These are phyloP conservation scores for Aspergillus nanangensis DNA, from an alignment of 495 filamentous ascomycete species.

Conservation along the genomic window DNA sequence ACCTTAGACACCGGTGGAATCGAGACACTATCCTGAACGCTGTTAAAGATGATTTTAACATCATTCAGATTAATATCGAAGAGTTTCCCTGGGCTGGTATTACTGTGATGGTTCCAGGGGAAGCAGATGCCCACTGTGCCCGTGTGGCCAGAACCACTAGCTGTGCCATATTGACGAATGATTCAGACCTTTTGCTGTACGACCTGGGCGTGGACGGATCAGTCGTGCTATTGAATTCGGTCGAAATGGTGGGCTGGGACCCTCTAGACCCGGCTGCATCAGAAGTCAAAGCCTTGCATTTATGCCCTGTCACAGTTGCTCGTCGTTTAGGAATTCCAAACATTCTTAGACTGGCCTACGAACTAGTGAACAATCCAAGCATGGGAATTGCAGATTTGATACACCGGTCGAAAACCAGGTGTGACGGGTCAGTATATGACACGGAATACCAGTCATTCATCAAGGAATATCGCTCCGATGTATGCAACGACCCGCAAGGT, in stretches of 20 bases:
- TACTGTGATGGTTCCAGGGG: constrained; percentile 58
- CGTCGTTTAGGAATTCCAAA: constrained; percentile 30
- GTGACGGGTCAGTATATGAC: constrained; percentile 4
- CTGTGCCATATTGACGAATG: constrained; percentile 57
- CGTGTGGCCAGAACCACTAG: constrained; percentile 44
- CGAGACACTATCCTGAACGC: constrained; percentile 16
- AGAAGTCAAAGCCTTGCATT: constrained; percentile 31
- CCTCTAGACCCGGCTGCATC: constrained; percentile 10
- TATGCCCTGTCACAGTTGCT: constrained; percentile 32
- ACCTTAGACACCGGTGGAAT: constrained; percentile 40
- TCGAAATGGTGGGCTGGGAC: constrained; percentile 19
- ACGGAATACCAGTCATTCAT: constrained; percentile 37
- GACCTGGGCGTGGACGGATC: constrained; percentile 53
- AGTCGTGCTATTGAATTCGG: constrained; percentile 56
- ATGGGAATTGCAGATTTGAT: constrained; percentile 27
- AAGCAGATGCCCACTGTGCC: constrained; percentile 69
- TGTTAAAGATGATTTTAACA: constrained; percentile 3
- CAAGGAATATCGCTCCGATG: constrained; percentile 31
- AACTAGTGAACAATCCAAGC: constrained; percentile 21
- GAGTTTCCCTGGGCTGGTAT: constrained; percentile 43
- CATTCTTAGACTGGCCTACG: constrained; percentile 32
- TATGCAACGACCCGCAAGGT: not conserved
- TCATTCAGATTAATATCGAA: not conserved
- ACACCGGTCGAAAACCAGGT: constrained; percentile 19
- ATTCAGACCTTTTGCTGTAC: constrained; percentile 72